phyloP scores from a whole-genome alignment of 108 stramenopile species.

The Mediolabrus comicus region DNA sequence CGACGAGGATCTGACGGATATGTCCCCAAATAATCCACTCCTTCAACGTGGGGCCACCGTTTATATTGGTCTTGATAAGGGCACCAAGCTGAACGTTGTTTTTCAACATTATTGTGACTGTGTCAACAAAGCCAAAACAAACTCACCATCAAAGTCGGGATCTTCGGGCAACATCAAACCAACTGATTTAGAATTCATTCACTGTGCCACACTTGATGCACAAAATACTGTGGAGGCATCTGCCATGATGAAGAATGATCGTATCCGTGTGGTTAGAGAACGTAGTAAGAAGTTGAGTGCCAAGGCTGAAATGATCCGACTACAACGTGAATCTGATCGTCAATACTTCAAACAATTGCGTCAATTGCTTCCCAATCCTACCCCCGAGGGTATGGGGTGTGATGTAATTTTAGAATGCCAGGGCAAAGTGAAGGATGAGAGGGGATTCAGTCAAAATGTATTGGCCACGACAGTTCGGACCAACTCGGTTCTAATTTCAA shows the following conservation, averaged over 20 bases:
- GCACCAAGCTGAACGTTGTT: slow-evolving; percentile 57
- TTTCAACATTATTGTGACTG: slow-evolving; percentile 69
- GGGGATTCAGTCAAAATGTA: slow-evolving; percentile 68
- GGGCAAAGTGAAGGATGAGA: slow-evolving; percentile 67
- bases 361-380: slow-evolving; percentile 47
- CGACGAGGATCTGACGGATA: slow-evolving; percentile 42
- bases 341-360: slow-evolving; percentile 66
- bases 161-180: slow-evolving; percentile 8
- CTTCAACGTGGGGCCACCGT: slow-evolving; percentile 60
- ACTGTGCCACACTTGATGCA: slow-evolving; percentile 53
- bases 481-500: slow-evolving; percentile 59
- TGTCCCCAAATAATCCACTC: slow-evolving; percentile 58
- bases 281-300: slow-evolving; percentile 36
- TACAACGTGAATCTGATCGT: slow-evolving; percentile 68
- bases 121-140: slow-evolving; percentile 40
- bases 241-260: slow-evolving; percentile 87
- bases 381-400: slow-evolving; percentile 23
- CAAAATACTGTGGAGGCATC: slow-evolving; percentile 67
- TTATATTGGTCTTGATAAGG: slow-evolving; percentile 76
- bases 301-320: slow-evolving; percentile 40
- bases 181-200: slow-evolving; percentile 73
- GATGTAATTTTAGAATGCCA: slow-evolving; percentile 76
- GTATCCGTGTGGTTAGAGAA: slow-evolving; percentile 58
- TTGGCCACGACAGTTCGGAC: slow-evolving; percentile 56
- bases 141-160: not conserved